Percentiles rank a stretch among this genome's conserved stretches.
These are phyloP conservation scores for Ceratobasidium sp. DNA, from an alignment of 1,284 basidiomycete species.

Conservation along the genomic window DNA sequence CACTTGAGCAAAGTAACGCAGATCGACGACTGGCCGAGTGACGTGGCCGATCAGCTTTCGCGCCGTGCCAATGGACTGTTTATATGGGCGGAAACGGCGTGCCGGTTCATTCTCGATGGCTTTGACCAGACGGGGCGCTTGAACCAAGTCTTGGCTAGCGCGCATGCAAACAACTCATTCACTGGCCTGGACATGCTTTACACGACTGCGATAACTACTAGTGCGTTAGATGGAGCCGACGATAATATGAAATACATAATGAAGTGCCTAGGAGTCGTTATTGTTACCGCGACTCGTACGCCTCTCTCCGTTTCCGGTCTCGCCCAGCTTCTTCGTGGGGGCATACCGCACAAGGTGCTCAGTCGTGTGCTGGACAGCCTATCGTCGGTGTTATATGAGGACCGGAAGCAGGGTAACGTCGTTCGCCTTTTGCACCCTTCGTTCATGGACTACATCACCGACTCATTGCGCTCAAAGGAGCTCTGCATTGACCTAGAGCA, in stretches of 20 bases:
- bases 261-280: too few relatives aligned
- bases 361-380: neutral
- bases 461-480: neutral
- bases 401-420: neutral
- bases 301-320: neutral
- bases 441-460: neutral
- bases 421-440: neutral
- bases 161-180: neutral
- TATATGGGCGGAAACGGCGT: slow-evolving; percentile 15
- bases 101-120: slow-evolving; percentile 10
- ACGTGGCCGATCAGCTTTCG: neutral
- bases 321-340: neutral
- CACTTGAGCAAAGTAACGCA: neutral
- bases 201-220: slow-evolving; percentile 4
- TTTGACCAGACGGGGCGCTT: slow-evolving; percentile 2
- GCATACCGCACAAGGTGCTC: neutral
- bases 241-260: neutral
- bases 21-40: neutral
- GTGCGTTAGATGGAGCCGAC: neutral
- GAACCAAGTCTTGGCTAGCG: neutral
- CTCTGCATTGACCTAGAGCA: neutral
- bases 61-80: neutral
- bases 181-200: slow-evolving; percentile 22
- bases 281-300: neutral
- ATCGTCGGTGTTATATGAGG: neutral